These are phyloP conservation scores for Alternaria atra DNA, from an alignment of 2,329 filamentous ascomycete species.

Conservation along the genomic window DNA sequence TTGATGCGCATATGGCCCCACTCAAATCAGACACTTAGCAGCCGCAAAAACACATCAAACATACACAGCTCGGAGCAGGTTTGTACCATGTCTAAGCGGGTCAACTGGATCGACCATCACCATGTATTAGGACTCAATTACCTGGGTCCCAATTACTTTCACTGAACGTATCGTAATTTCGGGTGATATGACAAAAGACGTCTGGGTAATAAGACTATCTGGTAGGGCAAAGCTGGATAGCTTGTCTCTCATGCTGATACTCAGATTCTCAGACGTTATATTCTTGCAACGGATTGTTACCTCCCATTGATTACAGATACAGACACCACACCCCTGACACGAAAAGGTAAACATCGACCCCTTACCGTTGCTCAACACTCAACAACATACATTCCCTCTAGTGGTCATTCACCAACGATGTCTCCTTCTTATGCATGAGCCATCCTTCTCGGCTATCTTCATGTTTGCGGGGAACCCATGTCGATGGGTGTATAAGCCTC, in stretches of 20 bases:
- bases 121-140: not conserved
- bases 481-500: not conserved
- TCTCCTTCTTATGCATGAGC: not conserved
- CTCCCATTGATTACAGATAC: not conserved
- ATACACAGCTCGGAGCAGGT: not conserved
- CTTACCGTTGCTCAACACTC: not conserved
- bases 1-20: not conserved
- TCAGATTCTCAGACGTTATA: not conserved
- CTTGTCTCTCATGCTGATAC: not conserved
- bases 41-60: not conserved
- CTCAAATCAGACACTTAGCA: not conserved
- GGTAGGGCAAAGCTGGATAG: not conserved
- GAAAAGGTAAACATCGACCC: not conserved
- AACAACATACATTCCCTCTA: not conserved
- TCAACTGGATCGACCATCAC: not conserved
- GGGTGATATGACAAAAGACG: not conserved
- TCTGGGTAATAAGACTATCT: not conserved
- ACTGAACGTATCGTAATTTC: not conserved
- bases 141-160: not conserved
- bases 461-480: slow-evolving; percentile 1
- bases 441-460: slow-evolving; percentile 5
- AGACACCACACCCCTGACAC: not conserved
- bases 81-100: not conserved
- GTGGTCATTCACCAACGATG: not conserved
- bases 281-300: not conserved